A percentile compares a stretch with the other conserved stretches of the same genome.
These are phyloP conservation scores for Pichia gijzeniarum DNA, from an alignment of 805 yeast species.

Conservation along the genomic window DNA sequence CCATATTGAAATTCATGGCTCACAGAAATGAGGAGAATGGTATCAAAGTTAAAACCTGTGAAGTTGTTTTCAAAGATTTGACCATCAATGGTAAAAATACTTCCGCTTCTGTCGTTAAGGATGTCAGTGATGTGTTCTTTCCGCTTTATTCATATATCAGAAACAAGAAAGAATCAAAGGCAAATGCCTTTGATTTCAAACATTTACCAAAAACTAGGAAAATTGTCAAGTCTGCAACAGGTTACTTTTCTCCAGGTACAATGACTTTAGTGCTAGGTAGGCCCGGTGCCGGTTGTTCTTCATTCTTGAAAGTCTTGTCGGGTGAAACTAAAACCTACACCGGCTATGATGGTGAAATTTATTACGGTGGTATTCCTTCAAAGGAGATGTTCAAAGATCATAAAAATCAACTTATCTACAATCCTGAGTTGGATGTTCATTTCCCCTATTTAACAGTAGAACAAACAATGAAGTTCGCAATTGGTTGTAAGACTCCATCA, in stretches of 20 bases:
- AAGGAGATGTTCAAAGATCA: slow-evolving; percentile 40
- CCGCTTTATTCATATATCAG: slow-evolving; percentile 17
- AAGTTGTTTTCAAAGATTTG: slow-evolving; percentile 38
- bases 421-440: slow-evolving; percentile 50
- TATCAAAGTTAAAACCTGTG: slow-evolving; percentile 35
- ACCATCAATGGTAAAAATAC: slow-evolving; percentile 42
- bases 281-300: slow-evolving; percentile 64
- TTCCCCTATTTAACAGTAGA: slow-evolving; percentile 49
- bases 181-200: slow-evolving; percentile 20
- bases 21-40: slow-evolving; percentile 38
- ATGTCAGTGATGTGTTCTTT: slow-evolving; percentile 41
- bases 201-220: slow-evolving; percentile 17
- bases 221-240: slow-evolving; percentile 19
- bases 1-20: slow-evolving; percentile 34
- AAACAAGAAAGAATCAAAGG: slow-evolving; percentile 16
- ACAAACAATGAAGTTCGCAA: slow-evolving; percentile 49
- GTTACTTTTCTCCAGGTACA: slow-evolving; percentile 40
- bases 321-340: slow-evolving; percentile 38
- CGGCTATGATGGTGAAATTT: slow-evolving; percentile 35
- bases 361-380: slow-evolving; percentile 43
- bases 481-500: slow-evolving; percentile 51
- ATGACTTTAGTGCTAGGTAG: slow-evolving; percentile 48
- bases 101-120: slow-evolving; percentile 37
- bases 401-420: slow-evolving; percentile 44
- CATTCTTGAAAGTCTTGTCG: slow-evolving; percentile 39